Evolutionary conservation across 257 asterid species (phyloP).

Genomic region (Marsdenia floribunda): DNA sequence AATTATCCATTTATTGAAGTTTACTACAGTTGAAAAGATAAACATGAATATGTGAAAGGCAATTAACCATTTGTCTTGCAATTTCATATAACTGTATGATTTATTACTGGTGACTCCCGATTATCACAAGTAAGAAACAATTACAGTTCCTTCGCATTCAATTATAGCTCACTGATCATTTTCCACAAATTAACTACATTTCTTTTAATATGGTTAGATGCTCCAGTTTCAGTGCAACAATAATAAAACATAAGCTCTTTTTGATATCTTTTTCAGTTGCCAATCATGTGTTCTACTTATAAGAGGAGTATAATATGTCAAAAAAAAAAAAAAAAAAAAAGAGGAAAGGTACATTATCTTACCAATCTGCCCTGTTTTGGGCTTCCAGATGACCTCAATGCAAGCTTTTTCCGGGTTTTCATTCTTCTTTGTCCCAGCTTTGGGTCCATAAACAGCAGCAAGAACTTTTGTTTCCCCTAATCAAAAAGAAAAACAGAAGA

Average conservation of each 20-base stretch:
- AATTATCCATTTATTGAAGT: neutral
- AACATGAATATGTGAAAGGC: neutral
- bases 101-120: neutral
- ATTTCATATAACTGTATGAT: neutral
- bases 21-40: neutral
- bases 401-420: constrained; percentile 94
- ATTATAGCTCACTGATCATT: neutral
- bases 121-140: neutral
- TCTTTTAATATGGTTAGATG: neutral
- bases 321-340: too few relatives aligned
- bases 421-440: constrained; percentile 86
- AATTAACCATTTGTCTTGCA: neutral
- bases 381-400: constrained; percentile 90
- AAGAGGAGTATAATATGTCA: neutral
- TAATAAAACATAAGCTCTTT: neutral
- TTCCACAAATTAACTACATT: neutral
- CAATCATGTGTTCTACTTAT: neutral
- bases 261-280: neutral
- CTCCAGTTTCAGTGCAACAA: neutral
- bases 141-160: neutral
- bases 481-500: constrained; percentile 1
- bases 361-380: constrained; percentile 84
- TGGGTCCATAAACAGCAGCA: constrained; percentile 96
- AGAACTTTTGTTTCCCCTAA: constrained; percentile 87
- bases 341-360: neutral